Evolutionary conservation across 306 rosid species (phyloP).

Genomic region (Rubus parviflorus): DNA sequence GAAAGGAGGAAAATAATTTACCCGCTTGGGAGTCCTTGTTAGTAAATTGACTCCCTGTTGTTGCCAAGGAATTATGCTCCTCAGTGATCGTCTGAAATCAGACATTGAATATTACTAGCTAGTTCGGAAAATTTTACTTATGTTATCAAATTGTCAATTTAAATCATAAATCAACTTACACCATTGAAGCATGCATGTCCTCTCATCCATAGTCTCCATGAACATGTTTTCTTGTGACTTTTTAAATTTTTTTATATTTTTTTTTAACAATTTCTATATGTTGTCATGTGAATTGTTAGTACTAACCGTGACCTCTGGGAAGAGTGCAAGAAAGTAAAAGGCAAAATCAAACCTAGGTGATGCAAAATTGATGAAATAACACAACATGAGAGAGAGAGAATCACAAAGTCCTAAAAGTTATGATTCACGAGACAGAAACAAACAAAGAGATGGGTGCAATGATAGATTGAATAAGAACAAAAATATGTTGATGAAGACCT

Average conservation of each 20-base stretch:
- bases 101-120: neutral
- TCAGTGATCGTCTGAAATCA: conserved; percentile 15
- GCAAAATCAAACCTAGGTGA: neutral
- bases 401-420: conserved; percentile 2
- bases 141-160: neutral
- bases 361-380: neutral
- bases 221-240: no score
- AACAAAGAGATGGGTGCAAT: neutral
- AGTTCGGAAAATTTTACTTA: neutral
- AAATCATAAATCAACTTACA: neutral
- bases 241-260: no score
- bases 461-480: neutral
- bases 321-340: neutral
- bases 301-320: conserved; percentile 2
- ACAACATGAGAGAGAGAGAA: neutral
- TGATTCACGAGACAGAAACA: conserved; percentile 6
- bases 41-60: neutral
- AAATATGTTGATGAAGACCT: neutral
- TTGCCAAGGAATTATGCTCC: neutral
- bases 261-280: neutral
- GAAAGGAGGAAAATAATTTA: neutral
- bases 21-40: neutral
- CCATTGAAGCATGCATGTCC: neutral
- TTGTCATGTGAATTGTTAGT: conserved; percentile 11
- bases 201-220: neutral